Base-by-base conservation (phyloP, 129 eudicot genomes). In the Oenanthe sinensis region DNA sequence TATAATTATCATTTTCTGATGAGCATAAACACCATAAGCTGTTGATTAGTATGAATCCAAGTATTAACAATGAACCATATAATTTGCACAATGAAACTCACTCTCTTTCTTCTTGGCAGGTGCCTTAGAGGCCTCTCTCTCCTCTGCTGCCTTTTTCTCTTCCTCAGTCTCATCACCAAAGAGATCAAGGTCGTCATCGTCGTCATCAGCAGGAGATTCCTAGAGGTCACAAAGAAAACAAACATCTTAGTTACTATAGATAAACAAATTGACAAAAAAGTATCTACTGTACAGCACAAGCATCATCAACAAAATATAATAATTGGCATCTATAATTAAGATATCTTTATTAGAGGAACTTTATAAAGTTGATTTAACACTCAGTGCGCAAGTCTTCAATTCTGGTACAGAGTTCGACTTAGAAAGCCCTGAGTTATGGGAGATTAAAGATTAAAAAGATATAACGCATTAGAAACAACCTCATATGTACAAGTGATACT, bases 101-200 rank as follows among this genome's bases (percentile, higher is more conserved):
- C 99, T 92, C 84, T 92, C 97, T 90, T 96, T 96, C 97, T 92
- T 92, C 81, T 96, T 96, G 54, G 95, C 24, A 13, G 97, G 79
- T 80, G 96, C 90, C 83, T 96, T 96, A 12, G 93, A 83, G 40
- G 97, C 91, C 77, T 93, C 95, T 82, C 88, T 90, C 85, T 85
- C 86, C 78, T 90, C 99, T 58, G 99, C 95, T 69, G 97, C 93
- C 90, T 88, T 87, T 86, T 96, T 90, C 75, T 96, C 99, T 78
- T 90, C 96, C 85, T 96, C 99, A 1, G 99, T 96, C 85, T 96
- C 99, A 63, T 96, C 99, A 75, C 91, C 99, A 68, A 96, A 96
- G 75, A 96, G 93, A 85, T 92, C 99, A 73, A 96, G 88, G 73
- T 95, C 98, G 71, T 95, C 97, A 75, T 95, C 98, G 62, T 95